These are phyloP conservation scores for Ustilago xerochloae DNA, from an alignment of 1,284 basidiomycete genomes.

Conservation along the genomic window DNA sequence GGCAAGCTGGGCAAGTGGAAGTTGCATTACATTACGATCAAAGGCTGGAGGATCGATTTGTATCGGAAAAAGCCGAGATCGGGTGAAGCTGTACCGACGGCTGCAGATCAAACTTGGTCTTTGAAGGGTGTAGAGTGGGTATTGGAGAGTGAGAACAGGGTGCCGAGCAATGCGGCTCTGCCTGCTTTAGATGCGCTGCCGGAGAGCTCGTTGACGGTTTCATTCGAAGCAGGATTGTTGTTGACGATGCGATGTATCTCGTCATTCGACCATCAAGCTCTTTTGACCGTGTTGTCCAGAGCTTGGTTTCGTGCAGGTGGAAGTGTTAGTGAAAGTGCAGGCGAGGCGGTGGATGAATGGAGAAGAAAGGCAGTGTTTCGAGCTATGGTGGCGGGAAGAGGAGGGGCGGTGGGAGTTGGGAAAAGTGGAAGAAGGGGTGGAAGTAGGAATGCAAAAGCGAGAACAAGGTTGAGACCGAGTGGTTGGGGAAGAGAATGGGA, in stretches of 20 bases:
- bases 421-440: slow-evolving; percentile 16
- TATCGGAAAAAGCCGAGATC: slow-evolving; percentile 43
- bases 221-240: slow-evolving; percentile 10
- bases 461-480: slow-evolving; percentile 42
- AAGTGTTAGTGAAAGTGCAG: no score
- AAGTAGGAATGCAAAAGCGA: slow-evolving; percentile 44
- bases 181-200: slow-evolving; percentile 36
- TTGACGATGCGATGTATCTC: slow-evolving; percentile 47
- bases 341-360: slow-evolving; percentile 44
- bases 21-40: slow-evolving; percentile 50
- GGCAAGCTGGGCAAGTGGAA: slow-evolving; percentile 53
- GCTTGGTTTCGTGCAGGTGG: slow-evolving; percentile 28
- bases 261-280: slow-evolving; percentile 43
- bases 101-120: slow-evolving; percentile 29
- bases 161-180: slow-evolving; percentile 23
- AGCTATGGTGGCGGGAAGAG: slow-evolving; percentile 51
- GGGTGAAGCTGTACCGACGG: slow-evolving; percentile 20
- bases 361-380: slow-evolving; percentile 44
- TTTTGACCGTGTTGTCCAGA: slow-evolving; percentile 33
- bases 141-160: slow-evolving; percentile 16
- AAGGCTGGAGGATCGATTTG: slow-evolving; percentile 47
- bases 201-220: slow-evolving; percentile 18
- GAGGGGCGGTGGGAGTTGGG: slow-evolving; percentile 50
- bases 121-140: slow-evolving; percentile 36
- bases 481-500: slow-evolving; percentile 52